Conservation (phyloP, 192 early-diverging fungal genomes). For the Coemansia sp. region DNA sequence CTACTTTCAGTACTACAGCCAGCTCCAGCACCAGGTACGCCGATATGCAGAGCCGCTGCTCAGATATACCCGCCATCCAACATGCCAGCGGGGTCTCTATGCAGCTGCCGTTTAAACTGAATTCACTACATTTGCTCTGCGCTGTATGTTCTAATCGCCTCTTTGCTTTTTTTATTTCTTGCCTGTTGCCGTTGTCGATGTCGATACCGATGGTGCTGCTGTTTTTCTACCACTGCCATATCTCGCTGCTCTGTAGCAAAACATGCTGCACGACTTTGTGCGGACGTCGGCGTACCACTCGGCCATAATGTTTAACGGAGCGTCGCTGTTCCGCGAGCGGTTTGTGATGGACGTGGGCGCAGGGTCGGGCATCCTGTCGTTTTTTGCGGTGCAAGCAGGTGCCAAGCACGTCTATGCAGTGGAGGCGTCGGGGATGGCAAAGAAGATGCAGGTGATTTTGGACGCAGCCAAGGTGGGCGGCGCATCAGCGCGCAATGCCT, state of each 20-base stretch:
- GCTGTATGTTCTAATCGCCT: too few species aligned
- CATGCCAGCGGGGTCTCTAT: too few species aligned
- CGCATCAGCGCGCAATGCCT: slow-evolving; percentile 60
- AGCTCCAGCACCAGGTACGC: slow-evolving; percentile 51
- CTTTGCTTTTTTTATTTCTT: not conserved
- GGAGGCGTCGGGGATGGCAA: slow-evolving; percentile 93
- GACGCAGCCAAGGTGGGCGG: slow-evolving; percentile 51
- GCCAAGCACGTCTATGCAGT: slow-evolving; percentile 93
- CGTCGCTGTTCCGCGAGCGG: slow-evolving; percentile 71
- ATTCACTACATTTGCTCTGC: too few species aligned
- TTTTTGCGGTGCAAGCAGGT: slow-evolving; percentile 92
- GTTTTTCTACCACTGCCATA: not conserved
- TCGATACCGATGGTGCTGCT: too few species aligned
- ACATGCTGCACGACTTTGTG: slow-evolving; percentile 95
- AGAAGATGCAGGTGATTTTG: slow-evolving; percentile 82
- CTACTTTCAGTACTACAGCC: slow-evolving; percentile 52
- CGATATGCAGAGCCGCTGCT: too few species aligned
- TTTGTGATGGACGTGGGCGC: slow-evolving; percentile 93
- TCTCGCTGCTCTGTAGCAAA: slow-evolving; percentile 64
- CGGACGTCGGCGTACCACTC: slow-evolving; percentile 92
- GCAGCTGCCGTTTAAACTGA: too few species aligned
- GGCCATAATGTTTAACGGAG: slow-evolving; percentile 80
- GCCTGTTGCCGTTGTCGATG: not conserved
- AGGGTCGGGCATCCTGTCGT: slow-evolving; percentile 91
- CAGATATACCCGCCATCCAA: too few species aligned